These are phyloP conservation scores for Physocladia obscura DNA, from an alignment of 192 early-diverging fungal species.

Conservation along the genomic window DNA sequence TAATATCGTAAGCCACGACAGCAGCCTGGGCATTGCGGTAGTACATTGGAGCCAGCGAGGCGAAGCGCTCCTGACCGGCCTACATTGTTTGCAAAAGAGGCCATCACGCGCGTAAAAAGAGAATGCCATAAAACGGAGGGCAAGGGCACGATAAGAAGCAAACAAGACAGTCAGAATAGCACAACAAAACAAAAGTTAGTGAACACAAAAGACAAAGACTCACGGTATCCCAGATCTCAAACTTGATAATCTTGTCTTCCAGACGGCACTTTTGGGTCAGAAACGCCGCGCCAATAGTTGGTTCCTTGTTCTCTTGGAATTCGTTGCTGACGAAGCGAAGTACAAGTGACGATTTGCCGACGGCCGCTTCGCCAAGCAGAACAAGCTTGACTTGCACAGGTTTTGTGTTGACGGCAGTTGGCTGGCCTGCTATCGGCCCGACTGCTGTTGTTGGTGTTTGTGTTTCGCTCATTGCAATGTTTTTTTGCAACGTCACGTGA, in stretches of 20 bases:
- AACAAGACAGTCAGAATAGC: neutral
- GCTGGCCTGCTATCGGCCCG: constrained; percentile 8
- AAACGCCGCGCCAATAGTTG: constrained; percentile 88
- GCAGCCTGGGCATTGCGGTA: constrained; percentile 97
- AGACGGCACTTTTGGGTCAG: constrained; percentile 90
- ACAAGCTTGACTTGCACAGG: constrained; percentile 97
- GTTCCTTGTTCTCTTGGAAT: constrained; percentile 95
- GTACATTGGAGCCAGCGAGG: constrained; percentile 93
- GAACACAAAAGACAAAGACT: neutral
- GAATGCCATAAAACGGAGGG: no score
- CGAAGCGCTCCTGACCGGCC: constrained; percentile 97
- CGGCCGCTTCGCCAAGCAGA: constrained; percentile 90
- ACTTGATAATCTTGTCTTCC: constrained; percentile 89
- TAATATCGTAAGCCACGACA: constrained; percentile 95
- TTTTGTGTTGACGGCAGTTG: constrained; percentile 48
- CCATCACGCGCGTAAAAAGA: no score
- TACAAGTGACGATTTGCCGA: constrained; percentile 96
- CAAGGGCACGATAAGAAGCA: no score
- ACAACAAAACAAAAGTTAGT: constrained; percentile 14
- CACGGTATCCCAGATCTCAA: constrained; percentile 84
- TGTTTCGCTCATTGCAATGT: neutral
- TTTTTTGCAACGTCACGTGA: neutral
- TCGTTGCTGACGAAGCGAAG: constrained; percentile 92
- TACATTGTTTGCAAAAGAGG: no score
- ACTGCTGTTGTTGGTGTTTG: neutral